Percentiles rank a stretch among this genome's conserved stretches.
Conservation (phyloP, 192 early-diverging fungal genomes). For the Diversispora epigaea region DNA sequence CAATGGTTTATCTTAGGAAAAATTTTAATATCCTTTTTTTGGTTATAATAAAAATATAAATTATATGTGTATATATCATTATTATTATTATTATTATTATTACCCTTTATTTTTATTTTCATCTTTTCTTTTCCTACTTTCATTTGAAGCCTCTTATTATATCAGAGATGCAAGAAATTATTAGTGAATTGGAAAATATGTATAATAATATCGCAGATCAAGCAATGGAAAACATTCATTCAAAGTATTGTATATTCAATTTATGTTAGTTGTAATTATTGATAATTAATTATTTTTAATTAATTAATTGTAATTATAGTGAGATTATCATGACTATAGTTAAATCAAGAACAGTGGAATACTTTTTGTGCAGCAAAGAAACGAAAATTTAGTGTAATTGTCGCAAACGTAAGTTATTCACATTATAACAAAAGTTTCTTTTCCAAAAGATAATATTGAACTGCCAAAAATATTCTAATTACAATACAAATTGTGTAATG, state of each 20-base stretch:
- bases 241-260: slow-evolving; percentile 59
- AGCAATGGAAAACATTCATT: slow-evolving; percentile 91
- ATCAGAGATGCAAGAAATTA: slow-evolving; percentile 82
- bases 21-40: slow-evolving; percentile 29
- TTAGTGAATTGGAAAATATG: slow-evolving; percentile 80
- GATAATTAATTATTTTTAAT: neutral
- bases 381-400: slow-evolving; percentile 89
- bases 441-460: too few relatives aligned
- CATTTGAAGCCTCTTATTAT: slow-evolving; percentile 75
- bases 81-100: neutral
- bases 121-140: neutral
- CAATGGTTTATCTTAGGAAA: slow-evolving; percentile 11
- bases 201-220: slow-evolving; percentile 77
- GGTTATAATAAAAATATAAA: neutral
- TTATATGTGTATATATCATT: neutral
- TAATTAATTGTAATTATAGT: slow-evolving; percentile 42
- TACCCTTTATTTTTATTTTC: slow-evolving; percentile 1
- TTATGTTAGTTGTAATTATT: neutral
- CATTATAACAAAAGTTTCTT: too few relatives aligned
- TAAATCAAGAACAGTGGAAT: slow-evolving; percentile 78
- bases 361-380: slow-evolving; percentile 83
- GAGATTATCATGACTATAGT: slow-evolving; percentile 96
- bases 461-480: too few relatives aligned
- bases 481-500: too few relatives aligned
- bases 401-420: too few relatives aligned